Conservation (phyloP, 139 green algal species). For the Zygnema circumcarinatum region DNA sequence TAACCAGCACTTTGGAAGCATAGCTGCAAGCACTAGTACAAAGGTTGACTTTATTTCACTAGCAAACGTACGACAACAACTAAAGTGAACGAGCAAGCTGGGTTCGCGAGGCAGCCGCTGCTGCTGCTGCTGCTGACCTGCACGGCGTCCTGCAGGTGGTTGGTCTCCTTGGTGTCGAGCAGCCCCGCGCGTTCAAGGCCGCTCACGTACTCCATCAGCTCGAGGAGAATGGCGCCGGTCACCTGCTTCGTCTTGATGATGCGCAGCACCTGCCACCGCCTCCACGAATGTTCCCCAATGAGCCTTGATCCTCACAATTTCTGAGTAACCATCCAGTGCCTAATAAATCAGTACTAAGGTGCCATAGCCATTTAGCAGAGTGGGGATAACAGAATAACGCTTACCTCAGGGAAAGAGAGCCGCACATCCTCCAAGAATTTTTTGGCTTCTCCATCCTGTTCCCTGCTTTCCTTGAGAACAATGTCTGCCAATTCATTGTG, state of each 20-base stretch:
- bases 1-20: too few relatives aligned
- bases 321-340: too few relatives aligned
- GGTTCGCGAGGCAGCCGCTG: too few relatives aligned
- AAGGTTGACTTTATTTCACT: not conserved
- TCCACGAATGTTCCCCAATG: too few relatives aligned
- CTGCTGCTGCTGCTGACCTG: too few relatives aligned
- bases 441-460: not conserved
- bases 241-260: constrained; percentile 58
- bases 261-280: constrained; percentile 36
- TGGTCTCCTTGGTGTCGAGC: constrained; percentile 34
- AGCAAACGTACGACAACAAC: not conserved
- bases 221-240: constrained; percentile 10
- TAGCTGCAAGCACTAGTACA: not conserved
- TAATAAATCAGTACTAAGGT: too few relatives aligned
- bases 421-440: constrained; percentile 48
- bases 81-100: too few relatives aligned
- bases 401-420: constrained; percentile 33
- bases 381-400: too few relatives aligned
- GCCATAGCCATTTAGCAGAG: too few relatives aligned
- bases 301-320: too few relatives aligned
- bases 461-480: constrained; percentile 31
- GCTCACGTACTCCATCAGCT: constrained; percentile 20
- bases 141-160: constrained; percentile 30
- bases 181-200: constrained; percentile 15
- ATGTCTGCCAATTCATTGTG: constrained; percentile 12